Evolutionary conservation across 2,329 filamentous ascomycete species (phyloP).

Genomic region (Moelleriella libera): DNA sequence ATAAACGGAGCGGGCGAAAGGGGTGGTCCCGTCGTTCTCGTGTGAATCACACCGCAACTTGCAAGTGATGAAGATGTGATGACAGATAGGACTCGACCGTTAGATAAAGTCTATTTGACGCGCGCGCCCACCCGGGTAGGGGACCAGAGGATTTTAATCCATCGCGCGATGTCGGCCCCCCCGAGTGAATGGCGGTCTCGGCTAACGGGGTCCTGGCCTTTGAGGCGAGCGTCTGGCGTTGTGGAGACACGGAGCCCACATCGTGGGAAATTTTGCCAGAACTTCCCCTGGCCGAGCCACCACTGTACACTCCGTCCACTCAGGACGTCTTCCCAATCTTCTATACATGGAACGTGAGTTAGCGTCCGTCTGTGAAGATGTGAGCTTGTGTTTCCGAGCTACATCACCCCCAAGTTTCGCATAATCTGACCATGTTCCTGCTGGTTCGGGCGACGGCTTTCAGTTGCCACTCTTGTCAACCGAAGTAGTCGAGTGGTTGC

Average conservation of each 20-base stretch:
- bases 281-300: conserved; percentile 3
- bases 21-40: neutral
- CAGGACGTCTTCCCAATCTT: neutral
- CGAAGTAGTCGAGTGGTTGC: too few relatives aligned
- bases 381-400: too few relatives aligned
- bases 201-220: conserved; percentile 2
- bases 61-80: neutral
- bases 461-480: too few relatives aligned
- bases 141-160: neutral
- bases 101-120: too few relatives aligned
- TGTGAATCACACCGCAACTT: neutral
- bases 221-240: neutral
- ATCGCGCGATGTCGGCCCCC: neutral
- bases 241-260: conserved; percentile 4
- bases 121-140: neutral
- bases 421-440: too few relatives aligned
- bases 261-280: conserved; percentile 5
- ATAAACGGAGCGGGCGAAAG: neutral
- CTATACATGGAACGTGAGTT: too few relatives aligned
- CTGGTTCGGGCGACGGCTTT: too few relatives aligned
- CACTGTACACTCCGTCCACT: neutral
- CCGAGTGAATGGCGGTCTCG: neutral
- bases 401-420: too few relatives aligned
- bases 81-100: too few relatives aligned
- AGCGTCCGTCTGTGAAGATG: too few relatives aligned